phyloP scores from a whole-genome alignment of 1,139 yeast genomes.

The Geotrichum restrictum region DNA sequence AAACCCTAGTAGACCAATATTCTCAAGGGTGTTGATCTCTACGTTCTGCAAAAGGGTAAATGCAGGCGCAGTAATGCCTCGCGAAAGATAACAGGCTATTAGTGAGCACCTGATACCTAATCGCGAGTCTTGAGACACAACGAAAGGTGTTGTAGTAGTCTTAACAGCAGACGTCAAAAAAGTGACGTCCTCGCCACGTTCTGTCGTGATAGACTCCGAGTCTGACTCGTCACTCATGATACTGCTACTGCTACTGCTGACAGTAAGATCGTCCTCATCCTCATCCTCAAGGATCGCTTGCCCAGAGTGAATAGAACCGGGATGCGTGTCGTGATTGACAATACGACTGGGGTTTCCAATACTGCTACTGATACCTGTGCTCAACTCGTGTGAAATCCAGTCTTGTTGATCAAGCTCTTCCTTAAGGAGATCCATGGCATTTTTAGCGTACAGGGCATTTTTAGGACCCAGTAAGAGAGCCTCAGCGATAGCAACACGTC shows the following conservation, averaged over 20 bases:
- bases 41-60: conserved; percentile 26
- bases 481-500: conserved; percentile 34
- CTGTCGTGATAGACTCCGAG: conserved; percentile 20
- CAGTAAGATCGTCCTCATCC: conserved; percentile 16
- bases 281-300: conserved; percentile 10
- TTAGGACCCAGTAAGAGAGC: conserved; percentile 34
- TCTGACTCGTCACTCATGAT: conserved; percentile 18
- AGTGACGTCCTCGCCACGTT: conserved; percentile 16
- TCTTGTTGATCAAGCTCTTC: conserved; percentile 25
- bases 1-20: conserved; percentile 38
- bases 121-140: conserved; percentile 30
- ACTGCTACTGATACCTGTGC: neutral
- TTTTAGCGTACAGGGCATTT: conserved; percentile 27
- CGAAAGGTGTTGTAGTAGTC: conserved; percentile 14
- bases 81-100: conserved; percentile 27
- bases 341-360: neutral
- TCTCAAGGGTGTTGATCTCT: conserved; percentile 25
- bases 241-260: conserved; percentile 15
- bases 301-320: neutral
- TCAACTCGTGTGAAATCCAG: conserved; percentile 15
- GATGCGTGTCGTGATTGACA: conserved; percentile 1
- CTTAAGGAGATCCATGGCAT: conserved; percentile 27
- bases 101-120: conserved; percentile 33
- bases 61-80: conserved; percentile 25
- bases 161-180: conserved; percentile 22